These are phyloP conservation scores for barley (Hordeum vulgare) DNA, from an alignment of 176 grass and related monocot genomes.

Conservation along the genomic window MorexV3_pseudomolecules_assembly NC_058524.1:619563436-619563935, in stretches of 20 bases:
- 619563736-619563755: not conserved
- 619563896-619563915: not conserved
- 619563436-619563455: slow-evolving; percentile 75
- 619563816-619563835: slow-evolving; percentile 15
- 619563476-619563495: not conserved
- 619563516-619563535: no score
- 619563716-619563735: not conserved
- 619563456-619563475: slow-evolving; percentile 24
- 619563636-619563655: slow-evolving; percentile 50
- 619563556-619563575: no score
- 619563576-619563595: no score
- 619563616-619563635: slow-evolving; percentile 52
- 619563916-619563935: no score
- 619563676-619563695: not conserved
- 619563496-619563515: not conserved
- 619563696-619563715: not conserved
- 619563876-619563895: not conserved
- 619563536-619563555: no score
- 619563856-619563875: not conserved
- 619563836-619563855: not conserved
- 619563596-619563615: not conserved
- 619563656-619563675: slow-evolving; percentile 62
- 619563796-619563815: slow-evolving; percentile 31
- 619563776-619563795: slow-evolving; percentile 44
- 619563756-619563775: slow-evolving; percentile 53